Evolutionary conservation across 176 grass and related monocot genomes (phyloP).

Genomic region (Hordeum vulgare): MorexV3_pseudomolecules_assembly NC_058519.1:96073253-96073752

Average conservation of each 20-base stretch:
- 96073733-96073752: not conserved
- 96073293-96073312: not conserved
- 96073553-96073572: not conserved
- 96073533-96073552: not conserved
- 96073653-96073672: not conserved
- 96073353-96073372: no score
- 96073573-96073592: not conserved
- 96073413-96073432: not conserved
- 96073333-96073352: no score
- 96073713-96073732: not conserved
- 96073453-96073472: not conserved
- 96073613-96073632: not conserved
- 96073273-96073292: not conserved
- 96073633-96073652: constrained; percentile 20
- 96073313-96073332: not conserved
- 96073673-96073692: not conserved
- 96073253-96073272: not conserved
- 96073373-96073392: no score
- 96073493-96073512: not conserved
- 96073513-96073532: not conserved
- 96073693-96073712: not conserved
- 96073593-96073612: constrained; percentile 19
- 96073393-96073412: not conserved
- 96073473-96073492: not conserved
- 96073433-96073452: not conserved